Conservation (phyloP, 306 rosid genomes). For the Glycine tomentella region DNA sequence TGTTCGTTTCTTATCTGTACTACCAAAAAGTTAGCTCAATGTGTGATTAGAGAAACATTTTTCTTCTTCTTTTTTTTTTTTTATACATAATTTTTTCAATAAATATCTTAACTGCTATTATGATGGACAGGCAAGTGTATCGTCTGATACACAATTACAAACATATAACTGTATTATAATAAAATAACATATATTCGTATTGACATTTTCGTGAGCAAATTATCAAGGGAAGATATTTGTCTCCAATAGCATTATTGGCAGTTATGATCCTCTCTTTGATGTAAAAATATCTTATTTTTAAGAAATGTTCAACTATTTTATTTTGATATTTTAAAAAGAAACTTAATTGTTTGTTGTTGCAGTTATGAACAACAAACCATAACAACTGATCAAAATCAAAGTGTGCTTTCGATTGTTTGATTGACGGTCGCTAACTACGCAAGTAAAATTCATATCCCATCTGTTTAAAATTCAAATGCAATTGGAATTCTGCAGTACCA, state of each 20-base stretch:
- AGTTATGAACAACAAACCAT: not conserved
- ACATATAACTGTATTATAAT: not conserved
- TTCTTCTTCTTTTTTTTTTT: not conserved
- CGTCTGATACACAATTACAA: not conserved
- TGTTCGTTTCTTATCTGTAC: slow-evolving; percentile 25
- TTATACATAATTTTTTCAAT: not conserved
- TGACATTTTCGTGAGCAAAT: slow-evolving; percentile 46
- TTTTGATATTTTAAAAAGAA: not conserved
- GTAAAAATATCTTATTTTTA: slow-evolving; percentile 15
- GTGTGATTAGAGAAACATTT: not conserved
- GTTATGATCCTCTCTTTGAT: not conserved
- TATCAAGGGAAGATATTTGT: slow-evolving; percentile 44
- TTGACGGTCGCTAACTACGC: not conserved
- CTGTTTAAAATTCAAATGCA: not conserved
- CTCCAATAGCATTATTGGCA: not conserved
- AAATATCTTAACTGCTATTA: slow-evolving; percentile 43
- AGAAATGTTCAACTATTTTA: not conserved
- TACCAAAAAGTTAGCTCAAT: not conserved
- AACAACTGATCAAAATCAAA: not conserved
- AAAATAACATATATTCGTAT: slow-evolving; percentile 17
- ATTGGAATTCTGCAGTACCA: not conserved
- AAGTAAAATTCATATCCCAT: not conserved
- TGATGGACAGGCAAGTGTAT: not conserved
- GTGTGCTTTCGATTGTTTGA: not conserved
- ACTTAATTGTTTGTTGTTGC: not conserved